These are phyloP conservation scores for Boletellus dicymbophilus DNA, from an alignment of 1,284 basidiomycete species.

Conservation along the genomic window DNA sequence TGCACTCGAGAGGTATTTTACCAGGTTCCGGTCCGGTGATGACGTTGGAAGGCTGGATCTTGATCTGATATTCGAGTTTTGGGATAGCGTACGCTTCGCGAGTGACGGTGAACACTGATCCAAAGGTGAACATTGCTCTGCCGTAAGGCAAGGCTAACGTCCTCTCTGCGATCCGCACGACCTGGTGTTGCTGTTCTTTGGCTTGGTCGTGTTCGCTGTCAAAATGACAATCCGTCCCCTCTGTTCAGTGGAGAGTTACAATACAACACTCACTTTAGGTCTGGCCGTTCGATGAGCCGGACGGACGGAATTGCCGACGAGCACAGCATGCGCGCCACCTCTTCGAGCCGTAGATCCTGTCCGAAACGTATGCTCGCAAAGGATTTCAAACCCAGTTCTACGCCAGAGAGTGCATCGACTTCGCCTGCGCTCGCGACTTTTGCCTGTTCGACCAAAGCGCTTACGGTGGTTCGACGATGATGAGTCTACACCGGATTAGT, in stretches of 20 bases:
- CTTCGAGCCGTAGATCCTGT: slow-evolving; percentile 82
- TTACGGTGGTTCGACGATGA: slow-evolving; percentile 50
- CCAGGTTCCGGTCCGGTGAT: slow-evolving; percentile 63
- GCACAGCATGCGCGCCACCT: slow-evolving; percentile 86
- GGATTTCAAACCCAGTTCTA: slow-evolving; percentile 70
- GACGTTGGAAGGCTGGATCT: slow-evolving; percentile 70
- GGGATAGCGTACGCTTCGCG: slow-evolving; percentile 80
- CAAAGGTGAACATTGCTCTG: slow-evolving; percentile 86
- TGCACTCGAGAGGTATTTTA: slow-evolving; percentile 68
- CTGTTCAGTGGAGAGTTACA: not conserved
- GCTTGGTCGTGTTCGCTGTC: slow-evolving; percentile 77
- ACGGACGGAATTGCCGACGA: slow-evolving; percentile 72
- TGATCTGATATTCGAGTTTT: slow-evolving; percentile 78
- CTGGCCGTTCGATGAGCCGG: slow-evolving; percentile 68
- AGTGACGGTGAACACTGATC: slow-evolving; percentile 68
- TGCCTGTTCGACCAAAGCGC: slow-evolving; percentile 50
- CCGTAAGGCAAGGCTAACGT: slow-evolving; percentile 87
- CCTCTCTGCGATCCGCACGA: slow-evolving; percentile 77
- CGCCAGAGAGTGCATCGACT: slow-evolving; percentile 59
- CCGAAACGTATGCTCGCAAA: slow-evolving; percentile 85
- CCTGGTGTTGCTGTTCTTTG: slow-evolving; percentile 81
- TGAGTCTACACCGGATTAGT: slow-evolving; percentile 35
- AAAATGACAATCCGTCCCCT: not conserved
- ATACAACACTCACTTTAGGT: slow-evolving; percentile 57
- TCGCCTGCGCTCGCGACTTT: slow-evolving; percentile 53